These are phyloP conservation scores for Syzygium jambos DNA, from an alignment of 345 rosid genomes.

Conservation along the genomic window DNA sequence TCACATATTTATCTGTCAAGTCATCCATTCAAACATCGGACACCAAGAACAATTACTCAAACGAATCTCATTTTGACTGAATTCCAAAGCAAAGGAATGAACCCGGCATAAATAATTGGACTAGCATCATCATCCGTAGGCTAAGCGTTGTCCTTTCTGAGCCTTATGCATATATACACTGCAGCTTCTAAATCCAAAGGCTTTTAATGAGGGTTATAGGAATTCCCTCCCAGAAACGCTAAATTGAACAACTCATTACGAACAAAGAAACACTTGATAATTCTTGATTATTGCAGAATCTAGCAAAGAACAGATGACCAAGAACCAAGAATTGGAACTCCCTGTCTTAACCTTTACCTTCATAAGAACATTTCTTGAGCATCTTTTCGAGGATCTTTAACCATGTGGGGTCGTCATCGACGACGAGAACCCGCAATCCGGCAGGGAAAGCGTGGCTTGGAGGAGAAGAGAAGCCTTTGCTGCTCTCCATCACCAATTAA, in stretches of 20 bases:
- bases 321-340: background rate
- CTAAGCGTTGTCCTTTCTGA: background rate
- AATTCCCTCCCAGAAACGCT: background rate
- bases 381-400: constrained; percentile 95
- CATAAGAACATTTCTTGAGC: constrained; percentile 91
- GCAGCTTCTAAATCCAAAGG: background rate
- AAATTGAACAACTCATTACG: background rate
- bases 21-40: background rate
- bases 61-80: background rate
- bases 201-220: background rate
- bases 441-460: constrained; percentile 54
- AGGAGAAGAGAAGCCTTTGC: constrained; percentile 67
- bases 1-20: background rate
- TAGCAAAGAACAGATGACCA: background rate
- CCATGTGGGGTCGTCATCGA: constrained; percentile 96
- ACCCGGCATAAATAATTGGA: background rate
- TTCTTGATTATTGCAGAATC: background rate
- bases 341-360: constrained; percentile 31
- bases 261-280: background rate
- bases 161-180: background rate
- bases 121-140: background rate
- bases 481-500: constrained; percentile 24
- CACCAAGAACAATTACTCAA: background rate
- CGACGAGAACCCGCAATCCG: constrained; percentile 93
- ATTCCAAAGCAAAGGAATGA: background rate